Conservation (phyloP, 257 asterid genomes). For the Gentiana straminea region DNA sequence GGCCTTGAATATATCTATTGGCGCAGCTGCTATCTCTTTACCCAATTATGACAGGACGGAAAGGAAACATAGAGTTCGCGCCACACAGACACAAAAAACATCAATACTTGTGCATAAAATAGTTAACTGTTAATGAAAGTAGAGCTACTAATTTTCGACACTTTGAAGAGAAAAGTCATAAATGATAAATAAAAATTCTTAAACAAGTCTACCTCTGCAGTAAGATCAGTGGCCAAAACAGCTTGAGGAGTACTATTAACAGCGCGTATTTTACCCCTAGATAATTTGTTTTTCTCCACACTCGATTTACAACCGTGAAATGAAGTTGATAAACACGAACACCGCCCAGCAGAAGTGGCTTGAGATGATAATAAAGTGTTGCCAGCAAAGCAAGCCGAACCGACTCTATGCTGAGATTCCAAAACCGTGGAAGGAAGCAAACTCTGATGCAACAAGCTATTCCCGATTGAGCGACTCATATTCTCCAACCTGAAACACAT, state of each 20-base stretch:
- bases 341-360: slow-evolving; percentile 46
- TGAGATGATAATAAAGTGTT: slow-evolving; percentile 53
- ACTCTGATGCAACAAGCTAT: slow-evolving; percentile 68
- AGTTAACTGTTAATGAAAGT: no score
- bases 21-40: no score
- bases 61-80: no score
- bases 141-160: no score
- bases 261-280: slow-evolving; percentile 46
- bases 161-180: neutral
- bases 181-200: neutral
- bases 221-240: slow-evolving; percentile 46
- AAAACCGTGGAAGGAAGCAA: slow-evolving; percentile 44
- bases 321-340: slow-evolving; percentile 49
- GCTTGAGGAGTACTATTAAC: slow-evolving; percentile 40
- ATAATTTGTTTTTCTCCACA: slow-evolving; percentile 25
- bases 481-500: slow-evolving; percentile 6
- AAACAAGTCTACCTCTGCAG: slow-evolving; percentile 43
- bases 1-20: no score
- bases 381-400: slow-evolving; percentile 47
- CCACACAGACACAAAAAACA: no score
- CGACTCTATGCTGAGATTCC: slow-evolving; percentile 53
- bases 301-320: slow-evolving; percentile 42
- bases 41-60: no score
- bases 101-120: no score
- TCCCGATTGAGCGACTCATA: slow-evolving; percentile 75